Evolutionary conservation across 2,329 filamentous ascomycete genomes (phyloP).

Genomic region (Phyllosticta citrichinensis): DNA sequence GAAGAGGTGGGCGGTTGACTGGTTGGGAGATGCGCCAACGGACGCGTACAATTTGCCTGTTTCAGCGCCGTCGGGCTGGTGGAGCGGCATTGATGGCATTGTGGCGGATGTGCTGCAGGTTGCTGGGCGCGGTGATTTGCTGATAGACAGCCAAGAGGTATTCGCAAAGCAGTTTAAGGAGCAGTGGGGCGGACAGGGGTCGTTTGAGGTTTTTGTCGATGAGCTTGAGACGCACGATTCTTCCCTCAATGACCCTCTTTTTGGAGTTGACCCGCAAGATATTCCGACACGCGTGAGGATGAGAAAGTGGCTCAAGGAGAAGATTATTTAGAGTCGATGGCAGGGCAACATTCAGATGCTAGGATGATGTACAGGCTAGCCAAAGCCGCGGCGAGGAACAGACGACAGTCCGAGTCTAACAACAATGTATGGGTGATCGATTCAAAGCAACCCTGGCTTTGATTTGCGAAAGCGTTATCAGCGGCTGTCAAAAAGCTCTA

Average conservation of each 20-base stretch:
- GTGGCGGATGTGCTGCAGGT: background rate
- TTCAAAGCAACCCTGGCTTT: too few species aligned
- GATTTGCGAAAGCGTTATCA: too few species aligned
- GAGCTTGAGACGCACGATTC: background rate
- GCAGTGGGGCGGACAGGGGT: background rate
- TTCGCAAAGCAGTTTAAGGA: background rate
- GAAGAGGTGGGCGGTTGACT: background rate
- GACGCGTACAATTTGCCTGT: conserved; percentile 1
- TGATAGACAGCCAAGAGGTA: background rate
- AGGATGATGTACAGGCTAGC: too few species aligned
- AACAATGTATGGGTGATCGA: too few species aligned
- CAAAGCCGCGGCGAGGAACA: too few species aligned
- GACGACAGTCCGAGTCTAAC: too few species aligned
- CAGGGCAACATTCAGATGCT: background rate
- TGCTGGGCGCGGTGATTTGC: background rate
- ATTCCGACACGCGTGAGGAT: background rate
- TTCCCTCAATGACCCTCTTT: background rate
- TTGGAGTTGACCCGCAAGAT: background rate
- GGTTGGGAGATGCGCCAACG: background rate
- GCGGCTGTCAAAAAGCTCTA: too few species aligned
- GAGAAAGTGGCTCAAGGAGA: background rate
- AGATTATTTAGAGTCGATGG: background rate
- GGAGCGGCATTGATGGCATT: background rate
- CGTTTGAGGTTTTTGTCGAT: background rate
- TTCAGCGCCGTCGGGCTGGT: background rate